phyloP scores from a whole-genome alignment of 192 early-diverging fungal genomes.

The Pilobolus umbonatus region DNA sequence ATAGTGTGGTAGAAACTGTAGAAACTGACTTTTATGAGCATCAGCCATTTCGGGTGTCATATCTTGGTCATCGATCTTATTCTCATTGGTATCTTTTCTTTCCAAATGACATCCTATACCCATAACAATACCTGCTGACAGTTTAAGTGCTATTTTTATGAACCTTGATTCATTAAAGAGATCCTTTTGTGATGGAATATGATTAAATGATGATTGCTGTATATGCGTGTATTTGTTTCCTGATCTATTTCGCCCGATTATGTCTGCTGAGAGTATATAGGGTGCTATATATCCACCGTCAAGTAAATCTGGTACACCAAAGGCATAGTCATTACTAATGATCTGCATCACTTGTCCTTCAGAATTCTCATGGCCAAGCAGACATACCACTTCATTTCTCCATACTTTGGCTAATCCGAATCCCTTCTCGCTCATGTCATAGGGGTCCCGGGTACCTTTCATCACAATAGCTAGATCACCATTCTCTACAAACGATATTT shows the following conservation, averaged over 20 bases:
- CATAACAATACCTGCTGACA: slow-evolving; percentile 40
- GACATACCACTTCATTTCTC: slow-evolving; percentile 30
- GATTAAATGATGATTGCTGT: slow-evolving; percentile 6
- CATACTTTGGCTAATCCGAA: slow-evolving; percentile 37
- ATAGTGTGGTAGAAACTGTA: slow-evolving; percentile 40
- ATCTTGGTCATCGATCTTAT: slow-evolving; percentile 17
- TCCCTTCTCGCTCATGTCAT: slow-evolving; percentile 31
- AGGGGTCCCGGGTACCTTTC: slow-evolving; percentile 40
- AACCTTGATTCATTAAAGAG: slow-evolving; percentile 10
- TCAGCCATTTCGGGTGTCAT: background rate
- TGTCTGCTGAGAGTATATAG: slow-evolving; percentile 9
- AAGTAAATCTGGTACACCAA: slow-evolving; percentile 41
- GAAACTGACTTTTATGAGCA: slow-evolving; percentile 24
- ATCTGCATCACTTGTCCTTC: slow-evolving; percentile 40
- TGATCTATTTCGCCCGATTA: background rate
- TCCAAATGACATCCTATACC: slow-evolving; percentile 41
- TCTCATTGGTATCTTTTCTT: slow-evolving; percentile 15
- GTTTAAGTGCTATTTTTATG: slow-evolving; percentile 30
- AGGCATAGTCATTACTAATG: slow-evolving; percentile 33
- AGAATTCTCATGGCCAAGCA: slow-evolving; percentile 34
- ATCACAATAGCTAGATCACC: slow-evolving; percentile 35
- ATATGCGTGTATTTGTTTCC: background rate
- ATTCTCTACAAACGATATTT: slow-evolving; percentile 28
- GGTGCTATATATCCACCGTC: slow-evolving; percentile 26
- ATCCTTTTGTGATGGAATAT: background rate